Evolutionary conservation across 225 moss, liverwort and hornwort genomes (phyloP).

Genomic region (Marchantia paleacea): DNA sequence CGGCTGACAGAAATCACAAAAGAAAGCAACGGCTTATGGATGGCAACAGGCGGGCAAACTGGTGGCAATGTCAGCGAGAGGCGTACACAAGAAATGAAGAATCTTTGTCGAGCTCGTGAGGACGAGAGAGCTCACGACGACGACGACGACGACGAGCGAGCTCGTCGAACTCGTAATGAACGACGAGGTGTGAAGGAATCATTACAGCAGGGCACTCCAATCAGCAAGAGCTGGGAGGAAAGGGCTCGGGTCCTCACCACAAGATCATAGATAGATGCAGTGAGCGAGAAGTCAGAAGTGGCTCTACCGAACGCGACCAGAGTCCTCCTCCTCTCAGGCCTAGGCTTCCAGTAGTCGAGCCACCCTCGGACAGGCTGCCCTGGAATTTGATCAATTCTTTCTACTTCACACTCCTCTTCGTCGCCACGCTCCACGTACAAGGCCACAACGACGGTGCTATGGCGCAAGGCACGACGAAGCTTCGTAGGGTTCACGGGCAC

Average conservation of each 20-base stretch:
- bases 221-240: background rate
- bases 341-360: slow-evolving; percentile 46
- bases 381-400: background rate
- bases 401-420: background rate
- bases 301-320: slow-evolving; percentile 87
- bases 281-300: slow-evolving; percentile 71
- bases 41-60: background rate
- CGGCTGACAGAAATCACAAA: too few species aligned
- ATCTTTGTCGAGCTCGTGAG: slow-evolving; percentile 8
- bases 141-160: slow-evolving; percentile 1
- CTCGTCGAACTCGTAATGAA: too few species aligned
- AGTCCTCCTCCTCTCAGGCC: slow-evolving; percentile 31
- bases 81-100: background rate
- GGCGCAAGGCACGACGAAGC: slow-evolving; percentile 68
- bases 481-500: slow-evolving; percentile 58
- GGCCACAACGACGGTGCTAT: slow-evolving; percentile 77
- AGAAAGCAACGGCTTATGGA: too few species aligned
- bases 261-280: slow-evolving; percentile 91
- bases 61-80: background rate
- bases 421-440: slow-evolving; percentile 45
- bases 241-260: slow-evolving; percentile 35
- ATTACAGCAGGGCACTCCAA: background rate
- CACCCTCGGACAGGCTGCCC: background rate
- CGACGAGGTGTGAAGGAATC: background rate
- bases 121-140: background rate